phyloP scores from a whole-genome alignment of 2,329 filamentous ascomycete genomes.

The Curvularia verruculosa region DNA sequence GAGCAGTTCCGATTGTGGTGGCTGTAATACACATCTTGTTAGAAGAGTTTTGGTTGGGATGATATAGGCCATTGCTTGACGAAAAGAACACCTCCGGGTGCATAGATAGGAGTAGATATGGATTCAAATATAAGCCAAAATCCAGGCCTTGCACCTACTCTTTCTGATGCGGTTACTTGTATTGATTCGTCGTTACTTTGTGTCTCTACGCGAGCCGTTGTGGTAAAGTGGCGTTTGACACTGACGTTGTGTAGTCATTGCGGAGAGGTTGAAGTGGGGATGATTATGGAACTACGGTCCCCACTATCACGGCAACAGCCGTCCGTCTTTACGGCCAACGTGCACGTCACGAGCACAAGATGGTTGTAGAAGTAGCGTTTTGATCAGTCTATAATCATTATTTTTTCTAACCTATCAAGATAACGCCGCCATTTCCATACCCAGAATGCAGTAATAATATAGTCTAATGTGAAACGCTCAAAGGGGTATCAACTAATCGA shows the following conservation, averaged over 20 bases:
- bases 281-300: neutral
- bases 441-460: neutral
- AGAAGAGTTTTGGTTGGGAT: neutral
- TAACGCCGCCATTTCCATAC: neutral
- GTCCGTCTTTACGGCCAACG: neutral
- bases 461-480: constrained; percentile 7
- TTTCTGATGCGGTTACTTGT: neutral
- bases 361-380: neutral
- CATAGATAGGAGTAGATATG: neutral
- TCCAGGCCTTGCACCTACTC: neutral
- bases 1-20: neutral
- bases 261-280: constrained; percentile 11
- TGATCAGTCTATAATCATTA: neutral
- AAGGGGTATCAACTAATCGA: constrained; percentile 5
- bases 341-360: neutral
- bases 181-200: neutral
- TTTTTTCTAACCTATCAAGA: neutral
- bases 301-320: constrained; percentile 8
- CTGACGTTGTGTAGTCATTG: neutral
- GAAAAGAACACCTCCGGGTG: neutral
- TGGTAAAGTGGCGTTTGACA: neutral
- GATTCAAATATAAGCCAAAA: neutral
- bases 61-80: neutral
- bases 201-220: too few relatives aligned
- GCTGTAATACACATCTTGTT: neutral